Evolutionary conservation across 192 early-diverging fungal genomes (phyloP).

Genomic region (Entrophospora sp.): DNA sequence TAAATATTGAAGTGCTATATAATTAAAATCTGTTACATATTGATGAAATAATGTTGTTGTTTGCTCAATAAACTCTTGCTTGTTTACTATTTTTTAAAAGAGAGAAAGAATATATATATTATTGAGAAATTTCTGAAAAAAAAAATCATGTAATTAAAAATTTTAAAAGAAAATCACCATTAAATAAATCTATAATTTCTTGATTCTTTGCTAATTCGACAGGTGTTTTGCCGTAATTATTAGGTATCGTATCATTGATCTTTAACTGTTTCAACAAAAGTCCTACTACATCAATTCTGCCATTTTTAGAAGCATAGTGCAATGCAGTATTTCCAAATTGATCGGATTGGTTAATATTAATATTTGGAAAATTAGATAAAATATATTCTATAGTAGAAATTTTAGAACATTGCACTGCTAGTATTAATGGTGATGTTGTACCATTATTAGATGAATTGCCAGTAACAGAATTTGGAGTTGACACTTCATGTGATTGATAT

Average conservation of each 20-base stretch:
- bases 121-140: background rate
- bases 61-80: constrained; percentile 40
- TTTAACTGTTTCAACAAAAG: constrained; percentile 53
- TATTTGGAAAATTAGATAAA: constrained; percentile 31
- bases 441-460: background rate
- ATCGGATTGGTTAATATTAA: constrained; percentile 46
- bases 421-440: constrained; percentile 35
- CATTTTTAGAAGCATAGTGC: constrained; percentile 62
- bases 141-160: background rate
- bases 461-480: background rate
- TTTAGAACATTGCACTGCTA: constrained; percentile 60
- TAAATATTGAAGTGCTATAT: constrained; percentile 31
- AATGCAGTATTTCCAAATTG: constrained; percentile 61
- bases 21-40: constrained; percentile 33
- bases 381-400: constrained; percentile 45
- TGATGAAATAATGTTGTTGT: constrained; percentile 44
- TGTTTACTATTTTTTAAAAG: constrained; percentile 28
- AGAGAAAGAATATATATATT: background rate
- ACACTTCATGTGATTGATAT: background rate
- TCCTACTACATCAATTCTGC: constrained; percentile 56
- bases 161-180: constrained; percentile 29
- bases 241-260: constrained; percentile 57
- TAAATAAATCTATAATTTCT: constrained; percentile 39
- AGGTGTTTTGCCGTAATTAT: constrained; percentile 54
- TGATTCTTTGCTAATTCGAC: constrained; percentile 41